Base-by-base conservation (phyloP, 2,329 filamentous ascomycete species). In the Exophiala alcalophila region DNA sequence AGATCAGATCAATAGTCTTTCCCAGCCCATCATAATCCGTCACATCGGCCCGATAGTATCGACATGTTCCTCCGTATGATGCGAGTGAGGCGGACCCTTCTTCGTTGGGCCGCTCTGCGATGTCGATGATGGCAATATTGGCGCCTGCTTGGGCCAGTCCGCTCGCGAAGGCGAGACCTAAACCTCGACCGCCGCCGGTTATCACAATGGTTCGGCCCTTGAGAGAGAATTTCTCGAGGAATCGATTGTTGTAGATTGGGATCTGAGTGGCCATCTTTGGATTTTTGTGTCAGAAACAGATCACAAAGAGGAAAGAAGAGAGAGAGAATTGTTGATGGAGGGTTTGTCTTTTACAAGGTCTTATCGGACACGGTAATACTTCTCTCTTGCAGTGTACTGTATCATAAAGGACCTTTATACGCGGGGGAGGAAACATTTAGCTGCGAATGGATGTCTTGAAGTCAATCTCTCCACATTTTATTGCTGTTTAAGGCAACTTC, bases 161-260 rank as follows among this genome's bases (percentile, higher is more conserved):
- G 10, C 41, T 21, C 29, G 47, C 44, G 31, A 56, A 51, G 18
- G 32, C 40, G 15, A 56, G 32, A 5, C 54, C 54, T 14, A 56
- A 31, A 15, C 54, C 52, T 20, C 49, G 49, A 16, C 46, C 50
- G 21, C 40, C 54, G 15, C 54, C 54, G n/a, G 54, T 56, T 26
- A 56, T 31, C 15, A 55, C 44, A n/a, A 52, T 50, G 4, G 47
- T 56, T 28, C 50, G 47, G 28, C 43, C 45, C 33, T 36, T 50
- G n/a, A 54, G 32, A 5, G 28, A 26, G 30, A 46, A 46, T 24
- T 32, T 31, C 9, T 32, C 14, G 11, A 32, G 37, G 28, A 40
- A 4, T 8, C 14, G 5, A 14, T 16, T 10, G 5, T 25, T 7
- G 23, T 25, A 25, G 23, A 25, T 25, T n/a, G 23, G 23, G n/a